Evolutionary conservation across 2,329 filamentous ascomycete species (phyloP), one percentile per base, ranked within the genome.

Genomic region (Fonsecaea monophora): DNA sequence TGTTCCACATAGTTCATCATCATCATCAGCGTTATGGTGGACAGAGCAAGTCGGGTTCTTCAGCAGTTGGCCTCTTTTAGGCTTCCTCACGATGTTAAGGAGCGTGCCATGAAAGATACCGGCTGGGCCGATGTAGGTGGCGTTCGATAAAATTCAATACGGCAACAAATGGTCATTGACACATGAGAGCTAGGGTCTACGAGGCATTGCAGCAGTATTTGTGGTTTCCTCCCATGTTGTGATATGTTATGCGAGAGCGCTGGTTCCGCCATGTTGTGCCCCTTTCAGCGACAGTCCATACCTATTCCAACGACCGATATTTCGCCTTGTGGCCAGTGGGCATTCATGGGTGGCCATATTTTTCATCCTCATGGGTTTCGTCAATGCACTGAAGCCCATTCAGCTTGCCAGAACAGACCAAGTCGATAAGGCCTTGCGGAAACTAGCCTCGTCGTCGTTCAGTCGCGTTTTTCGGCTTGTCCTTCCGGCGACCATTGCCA

Each of bases 341-440:
- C 83, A 89, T 15, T 85, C 87, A 54, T 89, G 88, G 76, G 88
- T 90, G 2, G 84, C 87, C 13, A 86, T 90, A 69, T 90, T 90
- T 77, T 84, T 88, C 73, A 81, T 90, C 55, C 86, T 89, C 45
- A 87, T 87, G 25, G 87, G 87, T 64, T 89, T 88, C 72, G 87
- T 89, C 60, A 89, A 87, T 77, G 84, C 85, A 3, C 80, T 89
- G 60, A 88, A 88, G 72, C 85, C 87, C 15, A 82, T 89, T 66
- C 81, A 82, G 62, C 82, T 85, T 60, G 84, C 80, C 72, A 82
- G 84, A 61, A 78, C 83, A 37, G 86, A 85, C 60, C 82, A 85
- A 70, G 81, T 82, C 64, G 82, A 85, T 50, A 80, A 80, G 0
- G 85, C 86, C 12, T 84, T 87, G 69, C 78, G 74, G 21, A 82